Evolutionary conservation across 2,329 filamentous ascomycete species (phyloP), one percentile per base, ranked within the genome.

Genomic region (Didymella segeticola): DNA sequence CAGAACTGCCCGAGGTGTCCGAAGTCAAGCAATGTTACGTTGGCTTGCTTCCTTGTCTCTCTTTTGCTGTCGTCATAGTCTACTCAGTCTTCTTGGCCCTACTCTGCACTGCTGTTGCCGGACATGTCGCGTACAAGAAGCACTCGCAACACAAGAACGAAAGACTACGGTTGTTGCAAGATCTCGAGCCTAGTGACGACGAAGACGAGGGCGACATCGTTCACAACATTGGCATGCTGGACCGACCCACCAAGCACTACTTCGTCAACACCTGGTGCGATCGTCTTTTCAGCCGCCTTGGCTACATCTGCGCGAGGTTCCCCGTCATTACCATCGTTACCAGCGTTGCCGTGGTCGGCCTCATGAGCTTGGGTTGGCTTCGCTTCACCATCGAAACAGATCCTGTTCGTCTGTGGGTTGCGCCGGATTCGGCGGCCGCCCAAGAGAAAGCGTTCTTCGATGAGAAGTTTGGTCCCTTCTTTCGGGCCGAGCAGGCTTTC

Each of bases 401-500:
- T 58, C 95, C 95, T 5, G 95, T 96, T 10, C 87, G 90, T 41
- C 80, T 99, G 8, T 99, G 95, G 95, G 95, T 99, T n/a, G 93
- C 93, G 66, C 95, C 95, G 7, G 89, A 89, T 8, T 98, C 95
- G 4, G 85, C 87, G 42, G 93, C 96, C 17, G 95, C 95, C 0
- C 84, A 91, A 70, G 93, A 99, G 72, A 99, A 99, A 78, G 83
- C 84, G 1, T 99, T 96, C 71, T 99, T 98, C 61, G 96, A 99
- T 71, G 74, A 84, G 29, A 92, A 91, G 64, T 99, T 99, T 71
- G 96, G 95, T 0, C 92, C 93, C 0, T 99, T 99, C 70, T 99
- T 95, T 76, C 89, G 95, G 33, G 89, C 93, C 0, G 90, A 99
- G 73, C 95, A 99, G 76, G 86, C 88, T 0, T 99, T 99, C 73